Evolutionary conservation across 768 basidiomycete species (phyloP).

Genomic region (Agrocybe pediades): DNA sequence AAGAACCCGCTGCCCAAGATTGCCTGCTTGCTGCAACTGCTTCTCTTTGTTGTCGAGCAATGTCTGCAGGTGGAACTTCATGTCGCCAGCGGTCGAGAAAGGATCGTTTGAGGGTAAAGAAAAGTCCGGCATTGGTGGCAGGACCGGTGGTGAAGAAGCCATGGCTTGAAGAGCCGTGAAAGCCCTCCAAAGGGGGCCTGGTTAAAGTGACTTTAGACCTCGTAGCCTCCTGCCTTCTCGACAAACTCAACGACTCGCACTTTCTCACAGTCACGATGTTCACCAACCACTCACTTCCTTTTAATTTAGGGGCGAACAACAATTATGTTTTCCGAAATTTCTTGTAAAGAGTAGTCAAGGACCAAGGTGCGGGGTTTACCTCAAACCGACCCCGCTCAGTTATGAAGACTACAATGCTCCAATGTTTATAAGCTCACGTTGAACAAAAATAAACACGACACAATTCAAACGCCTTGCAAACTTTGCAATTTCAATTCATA

Average conservation of each 20-base stretch:
- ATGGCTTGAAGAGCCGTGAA: constrained; percentile 22
- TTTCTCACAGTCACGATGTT: constrained; percentile 22
- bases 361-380: no score
- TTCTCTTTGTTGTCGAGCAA: constrained; percentile 90
- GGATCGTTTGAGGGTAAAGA: constrained; percentile 33
- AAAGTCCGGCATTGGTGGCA: constrained; percentile 44
- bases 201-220: constrained; percentile 16
- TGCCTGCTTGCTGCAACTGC: constrained; percentile 89
- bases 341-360: no score
- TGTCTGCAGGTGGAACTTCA: constrained; percentile 61
- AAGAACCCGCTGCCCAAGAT: constrained; percentile 91
- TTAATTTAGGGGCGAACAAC: no score
- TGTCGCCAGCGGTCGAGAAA: constrained; percentile 56
- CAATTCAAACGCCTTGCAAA: no score
- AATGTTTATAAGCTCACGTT: no score
- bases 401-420: no score
- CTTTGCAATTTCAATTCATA: no score
- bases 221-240: constrained; percentile 14
- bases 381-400: no score
- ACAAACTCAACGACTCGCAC: constrained; percentile 23
- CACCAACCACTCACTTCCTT: no score
- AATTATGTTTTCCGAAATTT: no score
- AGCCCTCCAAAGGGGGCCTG: constrained; percentile 17
- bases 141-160: constrained; percentile 24
- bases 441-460: no score